These are phyloP conservation scores for Herpetomonas samuelpessoai DNA, from an alignment of 208 protist genomes.

Conservation along the genomic window DNA sequence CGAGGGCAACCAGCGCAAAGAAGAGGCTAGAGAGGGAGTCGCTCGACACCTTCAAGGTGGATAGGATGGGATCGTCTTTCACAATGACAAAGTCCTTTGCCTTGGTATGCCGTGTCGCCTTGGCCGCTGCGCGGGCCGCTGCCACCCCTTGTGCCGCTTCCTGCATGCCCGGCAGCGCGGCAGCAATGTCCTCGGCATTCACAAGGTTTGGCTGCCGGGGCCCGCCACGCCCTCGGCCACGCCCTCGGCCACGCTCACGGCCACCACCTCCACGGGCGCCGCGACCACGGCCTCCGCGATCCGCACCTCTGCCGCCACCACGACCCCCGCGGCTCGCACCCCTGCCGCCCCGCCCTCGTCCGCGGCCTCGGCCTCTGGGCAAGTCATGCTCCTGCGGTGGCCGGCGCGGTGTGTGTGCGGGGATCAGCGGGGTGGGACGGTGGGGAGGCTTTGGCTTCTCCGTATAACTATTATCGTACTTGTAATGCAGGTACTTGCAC, in stretches of 20 bases:
- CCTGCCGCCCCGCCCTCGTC: conserved; percentile 20
- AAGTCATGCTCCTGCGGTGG: conserved; percentile 24
- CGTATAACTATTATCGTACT: conserved; percentile 41
- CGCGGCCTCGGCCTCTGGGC: conserved; percentile 13
- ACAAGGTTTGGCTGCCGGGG: background rate
- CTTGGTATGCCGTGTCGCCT: background rate
- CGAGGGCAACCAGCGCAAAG: conserved; percentile 32
- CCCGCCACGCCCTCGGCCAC: conserved; percentile 7
- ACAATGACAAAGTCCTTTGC: background rate
- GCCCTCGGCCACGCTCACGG: conserved; percentile 4
- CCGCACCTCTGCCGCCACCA: conserved; percentile 3
- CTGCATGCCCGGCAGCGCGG: background rate
- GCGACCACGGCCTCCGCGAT: conserved; percentile 15
- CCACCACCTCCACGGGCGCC: conserved; percentile 14
- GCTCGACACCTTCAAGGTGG: conserved; percentile 6
- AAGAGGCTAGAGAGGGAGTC: conserved; percentile 23
- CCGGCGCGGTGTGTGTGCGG: conserved; percentile 45
- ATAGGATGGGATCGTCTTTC: background rate
- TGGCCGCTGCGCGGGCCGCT: background rate
- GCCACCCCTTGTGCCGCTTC: background rate
- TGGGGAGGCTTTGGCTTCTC: conserved; percentile 50
- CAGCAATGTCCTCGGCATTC: background rate
- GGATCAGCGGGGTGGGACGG: conserved; percentile 47
- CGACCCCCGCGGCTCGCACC: conserved; percentile 19
- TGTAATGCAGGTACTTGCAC: conserved; percentile 74